Conservation (phyloP, 306 rosid genomes). For the Begonia masoniana region DNA sequence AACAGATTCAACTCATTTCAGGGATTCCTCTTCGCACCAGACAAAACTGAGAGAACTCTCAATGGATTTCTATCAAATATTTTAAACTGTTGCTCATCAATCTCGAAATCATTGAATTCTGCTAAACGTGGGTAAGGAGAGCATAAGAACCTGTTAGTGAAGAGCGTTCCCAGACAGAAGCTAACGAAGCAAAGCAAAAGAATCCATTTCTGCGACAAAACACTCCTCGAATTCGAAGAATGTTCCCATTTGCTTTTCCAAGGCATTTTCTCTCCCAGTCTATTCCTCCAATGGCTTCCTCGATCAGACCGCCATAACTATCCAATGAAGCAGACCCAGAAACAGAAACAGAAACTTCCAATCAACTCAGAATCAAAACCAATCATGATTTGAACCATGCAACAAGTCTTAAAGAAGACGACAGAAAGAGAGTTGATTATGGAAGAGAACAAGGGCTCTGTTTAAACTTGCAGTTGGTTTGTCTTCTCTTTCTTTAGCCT, state of each 20-base stretch:
- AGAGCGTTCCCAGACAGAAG: slow-evolving; percentile 14
- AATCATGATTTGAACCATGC: not conserved
- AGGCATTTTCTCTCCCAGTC: slow-evolving; percentile 6
- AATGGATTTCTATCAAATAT: too few relatives aligned
- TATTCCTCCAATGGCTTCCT: not conserved
- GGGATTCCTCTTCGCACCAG: too few relatives aligned
- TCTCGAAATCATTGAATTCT: too few relatives aligned
- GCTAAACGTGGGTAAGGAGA: not conserved
- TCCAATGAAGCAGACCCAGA: slow-evolving; percentile 3
- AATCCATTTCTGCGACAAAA: slow-evolving; percentile 9
- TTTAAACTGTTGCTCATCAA: too few relatives aligned
- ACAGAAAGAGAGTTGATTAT: not conserved
- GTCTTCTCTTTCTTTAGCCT: not conserved
- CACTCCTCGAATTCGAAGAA: slow-evolving; percentile 9
- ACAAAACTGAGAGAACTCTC: too few relatives aligned
- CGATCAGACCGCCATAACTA: not conserved
- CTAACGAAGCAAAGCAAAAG: slow-evolving; percentile 12
- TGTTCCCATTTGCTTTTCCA: slow-evolving; percentile 11
- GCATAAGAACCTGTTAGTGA: slow-evolving; percentile 8
- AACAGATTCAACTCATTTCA: too few relatives aligned
- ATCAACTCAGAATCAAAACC: not conserved
- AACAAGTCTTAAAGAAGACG: slow-evolving; percentile 6
- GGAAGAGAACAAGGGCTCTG: not conserved
- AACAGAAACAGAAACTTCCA: not conserved
- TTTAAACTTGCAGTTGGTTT: not conserved